A percentile compares a stretch with the other conserved stretches of the same genome.
These are phyloP conservation scores for Colletotrichum truncatum DNA, from an alignment of 2,329 filamentous ascomycete species.

Conservation along the genomic window DNA sequence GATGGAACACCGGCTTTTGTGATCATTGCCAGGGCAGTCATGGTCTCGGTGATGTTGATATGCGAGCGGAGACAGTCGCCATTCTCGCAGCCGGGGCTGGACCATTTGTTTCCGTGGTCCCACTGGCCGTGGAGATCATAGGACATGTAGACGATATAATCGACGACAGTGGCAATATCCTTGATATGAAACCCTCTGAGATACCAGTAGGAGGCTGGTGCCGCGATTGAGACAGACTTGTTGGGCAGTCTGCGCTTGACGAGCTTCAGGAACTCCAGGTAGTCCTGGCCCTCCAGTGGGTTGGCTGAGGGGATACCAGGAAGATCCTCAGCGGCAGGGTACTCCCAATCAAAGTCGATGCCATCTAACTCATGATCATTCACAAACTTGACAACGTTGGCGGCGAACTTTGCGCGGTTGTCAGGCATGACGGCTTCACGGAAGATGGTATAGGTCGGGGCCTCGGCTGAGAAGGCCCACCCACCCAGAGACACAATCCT, in stretches of 20 bases:
- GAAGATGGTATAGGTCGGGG: constrained; percentile 46
- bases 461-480: constrained; percentile 51
- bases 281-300: constrained; percentile 37
- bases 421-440: constrained; percentile 35
- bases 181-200: constrained; percentile 45
- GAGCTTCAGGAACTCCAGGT: constrained; percentile 32
- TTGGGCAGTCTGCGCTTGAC: constrained; percentile 21
- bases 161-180: constrained; percentile 38
- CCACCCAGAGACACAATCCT: constrained; percentile 52
- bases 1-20: constrained; percentile 43
- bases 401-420: constrained; percentile 48
- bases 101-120: constrained; percentile 38
- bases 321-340: constrained; percentile 42
- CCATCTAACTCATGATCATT: constrained; percentile 51
- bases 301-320: constrained; percentile 31
- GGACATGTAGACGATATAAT: constrained; percentile 47
- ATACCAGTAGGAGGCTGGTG: constrained; percentile 50
- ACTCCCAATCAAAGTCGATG: constrained; percentile 55
- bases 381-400: constrained; percentile 49
- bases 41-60: constrained; percentile 49
- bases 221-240: constrained; percentile 46
- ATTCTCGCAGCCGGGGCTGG: constrained; percentile 35
- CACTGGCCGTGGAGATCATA: constrained; percentile 44
- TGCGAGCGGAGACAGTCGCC: constrained; percentile 47
- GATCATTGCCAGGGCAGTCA: constrained; percentile 43